Evolutionary conservation across 2,329 filamentous ascomycete genomes (phyloP).

Genomic region (Colletotrichum melonis): DNA sequence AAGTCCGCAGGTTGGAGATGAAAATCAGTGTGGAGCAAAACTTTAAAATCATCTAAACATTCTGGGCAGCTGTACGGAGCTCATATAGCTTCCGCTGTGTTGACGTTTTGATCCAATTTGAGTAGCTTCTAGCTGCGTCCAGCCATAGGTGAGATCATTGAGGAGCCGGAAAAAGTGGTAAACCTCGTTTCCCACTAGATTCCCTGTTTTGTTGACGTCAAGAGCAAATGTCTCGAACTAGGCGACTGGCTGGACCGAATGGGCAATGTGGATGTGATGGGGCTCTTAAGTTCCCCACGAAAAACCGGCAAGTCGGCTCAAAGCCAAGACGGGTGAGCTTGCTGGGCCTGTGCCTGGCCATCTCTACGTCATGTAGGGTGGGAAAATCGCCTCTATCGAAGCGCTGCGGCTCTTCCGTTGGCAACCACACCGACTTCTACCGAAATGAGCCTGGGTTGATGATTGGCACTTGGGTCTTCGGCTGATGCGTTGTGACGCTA

Average conservation of each 20-base stretch:
- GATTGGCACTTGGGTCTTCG: background rate
- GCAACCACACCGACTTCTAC: background rate
- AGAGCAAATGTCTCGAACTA: slow-evolving; percentile 1
- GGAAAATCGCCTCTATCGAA: background rate
- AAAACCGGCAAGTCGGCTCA: background rate
- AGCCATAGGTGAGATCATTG: slow-evolving; percentile 20
- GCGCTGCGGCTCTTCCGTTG: background rate
- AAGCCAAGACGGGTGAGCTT: background rate
- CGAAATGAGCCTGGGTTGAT: background rate
- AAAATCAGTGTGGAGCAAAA: background rate
- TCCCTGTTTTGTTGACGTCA: slow-evolving; percentile 25
- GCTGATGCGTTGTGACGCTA: background rate
- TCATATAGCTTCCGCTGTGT: background rate
- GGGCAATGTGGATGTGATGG: background rate
- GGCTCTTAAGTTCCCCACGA: background rate
- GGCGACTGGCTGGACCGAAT: background rate
- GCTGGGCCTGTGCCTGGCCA: background rate
- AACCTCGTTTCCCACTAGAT: background rate
- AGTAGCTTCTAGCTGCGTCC: background rate
- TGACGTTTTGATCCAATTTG: background rate
- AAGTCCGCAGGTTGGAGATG: background rate
- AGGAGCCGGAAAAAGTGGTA: slow-evolving; percentile 2
- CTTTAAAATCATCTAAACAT: background rate
- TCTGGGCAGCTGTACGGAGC: background rate
- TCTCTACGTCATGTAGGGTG: background rate